phyloP scores from a whole-genome alignment of 371 early-diverging fungal genomes.

The Mycotypha africana region DNA sequence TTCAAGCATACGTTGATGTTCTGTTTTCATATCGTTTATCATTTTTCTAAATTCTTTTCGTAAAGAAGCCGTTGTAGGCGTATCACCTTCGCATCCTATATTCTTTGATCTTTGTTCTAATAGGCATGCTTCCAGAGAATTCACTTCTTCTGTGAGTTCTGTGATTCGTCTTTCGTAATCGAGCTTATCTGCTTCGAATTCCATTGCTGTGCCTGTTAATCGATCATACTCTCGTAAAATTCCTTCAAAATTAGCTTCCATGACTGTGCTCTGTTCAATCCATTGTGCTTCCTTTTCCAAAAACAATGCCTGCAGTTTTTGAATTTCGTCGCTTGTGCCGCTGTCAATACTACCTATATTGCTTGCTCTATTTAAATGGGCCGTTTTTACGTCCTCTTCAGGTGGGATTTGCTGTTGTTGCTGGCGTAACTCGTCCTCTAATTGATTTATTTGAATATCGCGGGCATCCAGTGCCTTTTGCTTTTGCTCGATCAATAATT shows the following conservation, averaged over 20 bases:
- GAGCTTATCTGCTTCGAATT: slow-evolving; percentile 44
- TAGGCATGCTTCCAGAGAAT: slow-evolving; percentile 28
- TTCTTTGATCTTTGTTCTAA: slow-evolving; percentile 23
- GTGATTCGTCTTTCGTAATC: slow-evolving; percentile 43
- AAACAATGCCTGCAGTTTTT: slow-evolving; percentile 24
- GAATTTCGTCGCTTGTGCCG: not conserved
- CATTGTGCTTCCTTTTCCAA: slow-evolving; percentile 33
- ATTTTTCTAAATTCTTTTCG: slow-evolving; percentile 58
- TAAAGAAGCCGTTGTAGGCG: slow-evolving; percentile 48
- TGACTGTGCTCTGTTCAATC: slow-evolving; percentile 33
- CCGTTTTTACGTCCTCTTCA: not conserved
- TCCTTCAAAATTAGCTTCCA: slow-evolving; percentile 51
- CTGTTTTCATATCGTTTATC: slow-evolving; percentile 48
- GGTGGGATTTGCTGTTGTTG: not conserved
- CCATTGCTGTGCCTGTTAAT: slow-evolving; percentile 47
- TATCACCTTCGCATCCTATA: slow-evolving; percentile 22
- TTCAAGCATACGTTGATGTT: slow-evolving; percentile 49
- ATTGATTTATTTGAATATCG: slow-evolving; percentile 27
- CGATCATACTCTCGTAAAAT: slow-evolving; percentile 54
- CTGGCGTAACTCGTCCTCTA: slow-evolving; percentile 22
- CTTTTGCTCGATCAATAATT: slow-evolving; percentile 36
- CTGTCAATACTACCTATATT: too few species aligned
- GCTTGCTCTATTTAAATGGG: too few species aligned
- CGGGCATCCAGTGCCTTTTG: slow-evolving; percentile 30
- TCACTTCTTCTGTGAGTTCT: slow-evolving; percentile 22